Conservation (phyloP, 208 protist genomes). For the Crithidia acanthocephali region DNA sequence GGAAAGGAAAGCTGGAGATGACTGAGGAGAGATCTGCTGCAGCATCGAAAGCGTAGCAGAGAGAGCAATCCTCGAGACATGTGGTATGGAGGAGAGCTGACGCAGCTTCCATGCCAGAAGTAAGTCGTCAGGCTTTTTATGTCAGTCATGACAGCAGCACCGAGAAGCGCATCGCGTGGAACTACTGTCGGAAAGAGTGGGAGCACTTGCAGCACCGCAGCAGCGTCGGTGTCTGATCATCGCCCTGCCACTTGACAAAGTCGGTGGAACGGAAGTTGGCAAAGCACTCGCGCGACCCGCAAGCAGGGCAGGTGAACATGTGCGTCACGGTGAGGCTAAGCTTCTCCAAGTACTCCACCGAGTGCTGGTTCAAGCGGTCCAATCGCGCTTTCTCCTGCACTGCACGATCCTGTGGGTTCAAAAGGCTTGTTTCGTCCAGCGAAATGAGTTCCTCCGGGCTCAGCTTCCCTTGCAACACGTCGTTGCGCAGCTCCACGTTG, state of each 20-base stretch:
- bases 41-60: too few relatives aligned
- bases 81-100: neutral
- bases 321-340: constrained; percentile 44
- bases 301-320: constrained; percentile 59
- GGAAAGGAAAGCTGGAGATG: too few relatives aligned
- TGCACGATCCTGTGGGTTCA: constrained; percentile 43
- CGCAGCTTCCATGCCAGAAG: neutral
- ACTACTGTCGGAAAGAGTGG: constrained; percentile 37
- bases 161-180: neutral
- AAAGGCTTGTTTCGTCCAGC: constrained; percentile 48
- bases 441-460: constrained; percentile 30
- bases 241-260: constrained; percentile 76
- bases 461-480: constrained; percentile 36
- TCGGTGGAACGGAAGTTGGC: constrained; percentile 59
- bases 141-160: neutral
- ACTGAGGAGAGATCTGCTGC: too few relatives aligned
- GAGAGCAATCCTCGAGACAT: too few relatives aligned
- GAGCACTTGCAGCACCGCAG: constrained; percentile 56
- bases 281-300: constrained; percentile 53
- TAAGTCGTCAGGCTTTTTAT: too few relatives aligned
- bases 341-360: constrained; percentile 46
- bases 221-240: constrained; percentile 61
- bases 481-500: constrained; percentile 45
- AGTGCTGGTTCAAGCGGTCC: constrained; percentile 50
- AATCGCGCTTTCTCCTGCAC: constrained; percentile 37